phyloP scores from a whole-genome alignment of 805 yeast species.

The Zygosaccharomyces bisporus region DNA sequence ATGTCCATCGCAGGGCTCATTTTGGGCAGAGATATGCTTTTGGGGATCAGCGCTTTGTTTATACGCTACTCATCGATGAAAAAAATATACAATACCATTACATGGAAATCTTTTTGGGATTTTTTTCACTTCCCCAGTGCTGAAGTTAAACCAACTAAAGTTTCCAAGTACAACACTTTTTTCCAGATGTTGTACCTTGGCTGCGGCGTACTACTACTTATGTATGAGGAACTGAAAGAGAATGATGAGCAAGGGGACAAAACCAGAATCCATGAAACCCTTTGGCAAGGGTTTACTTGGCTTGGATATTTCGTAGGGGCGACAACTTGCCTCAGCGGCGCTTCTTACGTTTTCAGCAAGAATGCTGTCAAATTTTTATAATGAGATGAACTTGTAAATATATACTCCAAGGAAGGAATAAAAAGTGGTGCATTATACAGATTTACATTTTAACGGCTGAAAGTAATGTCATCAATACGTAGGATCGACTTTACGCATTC shows the following conservation, averaged over 20 bases:
- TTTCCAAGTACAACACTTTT: constrained; percentile 86
- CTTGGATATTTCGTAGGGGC: constrained; percentile 55
- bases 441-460: constrained; percentile 56
- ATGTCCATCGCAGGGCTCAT: constrained; percentile 61
- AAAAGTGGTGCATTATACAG: constrained; percentile 4
- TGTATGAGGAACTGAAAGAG: constrained; percentile 15
- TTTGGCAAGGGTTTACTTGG: constrained; percentile 28
- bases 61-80: constrained; percentile 59
- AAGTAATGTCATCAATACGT: constrained; percentile 95
- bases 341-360: constrained; percentile 67
- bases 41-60: constrained; percentile 68
- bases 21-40: constrained; percentile 75
- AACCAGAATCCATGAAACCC: constrained; percentile 4
- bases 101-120: constrained; percentile 70
- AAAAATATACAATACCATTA: constrained; percentile 31
- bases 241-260: constrained; percentile 13
- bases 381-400: constrained; percentile 5
- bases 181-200: constrained; percentile 90
- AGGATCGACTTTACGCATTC: constrained; percentile 94
- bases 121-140: constrained; percentile 69
- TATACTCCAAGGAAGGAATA: background rate
- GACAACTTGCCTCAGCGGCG: constrained; percentile 76
- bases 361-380: constrained; percentile 59
- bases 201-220: constrained; percentile 44
- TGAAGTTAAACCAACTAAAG: constrained; percentile 79